phyloP scores from a whole-genome alignment of 805 yeast species.

The Cyberlindnera misumaiensis region DNA sequence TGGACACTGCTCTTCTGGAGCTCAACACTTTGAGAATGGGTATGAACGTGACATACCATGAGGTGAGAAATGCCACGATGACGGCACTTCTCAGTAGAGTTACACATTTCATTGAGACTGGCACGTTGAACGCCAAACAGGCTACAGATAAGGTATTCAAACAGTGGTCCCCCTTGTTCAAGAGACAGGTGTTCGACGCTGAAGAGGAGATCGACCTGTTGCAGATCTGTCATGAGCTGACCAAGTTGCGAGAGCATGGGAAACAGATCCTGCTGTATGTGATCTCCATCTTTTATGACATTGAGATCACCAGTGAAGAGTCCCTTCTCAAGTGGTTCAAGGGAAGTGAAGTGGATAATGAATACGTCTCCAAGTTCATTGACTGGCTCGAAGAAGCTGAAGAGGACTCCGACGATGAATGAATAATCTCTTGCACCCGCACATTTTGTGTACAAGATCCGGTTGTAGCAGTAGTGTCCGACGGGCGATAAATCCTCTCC shows the following conservation, averaged over 20 bases:
- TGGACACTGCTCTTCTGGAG: slow-evolving; percentile 89
- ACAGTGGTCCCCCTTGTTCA: slow-evolving; percentile 77
- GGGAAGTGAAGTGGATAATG: slow-evolving; percentile 30
- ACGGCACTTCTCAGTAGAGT: slow-evolving; percentile 65
- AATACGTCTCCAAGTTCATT: slow-evolving; percentile 64
- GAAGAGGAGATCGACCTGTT: slow-evolving; percentile 75
- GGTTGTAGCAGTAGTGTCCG: too few species aligned
- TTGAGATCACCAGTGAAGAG: slow-evolving; percentile 79
- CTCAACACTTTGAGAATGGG: slow-evolving; percentile 95
- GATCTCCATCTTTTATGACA: slow-evolving; percentile 63
- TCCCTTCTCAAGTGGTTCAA: slow-evolving; percentile 80
- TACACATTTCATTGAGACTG: slow-evolving; percentile 68
- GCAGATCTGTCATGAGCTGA: slow-evolving; percentile 35
- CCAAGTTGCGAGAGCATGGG: slow-evolving; percentile 29
- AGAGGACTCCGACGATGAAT: slow-evolving; percentile 54
- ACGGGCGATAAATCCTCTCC: too few species aligned
- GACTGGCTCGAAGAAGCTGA: slow-evolving; percentile 84
- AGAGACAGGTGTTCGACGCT: slow-evolving; percentile 76
- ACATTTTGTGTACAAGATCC: too few species aligned
- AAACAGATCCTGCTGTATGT: slow-evolving; percentile 41
- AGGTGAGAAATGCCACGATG: slow-evolving; percentile 78
- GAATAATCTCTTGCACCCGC: too few species aligned
- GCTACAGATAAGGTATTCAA: slow-evolving; percentile 72
- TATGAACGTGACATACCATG: slow-evolving; percentile 91
- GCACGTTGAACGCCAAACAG: slow-evolving; percentile 65